Conservation (phyloP, 805 yeast genomes). For the Starmerella apicola region DNA sequence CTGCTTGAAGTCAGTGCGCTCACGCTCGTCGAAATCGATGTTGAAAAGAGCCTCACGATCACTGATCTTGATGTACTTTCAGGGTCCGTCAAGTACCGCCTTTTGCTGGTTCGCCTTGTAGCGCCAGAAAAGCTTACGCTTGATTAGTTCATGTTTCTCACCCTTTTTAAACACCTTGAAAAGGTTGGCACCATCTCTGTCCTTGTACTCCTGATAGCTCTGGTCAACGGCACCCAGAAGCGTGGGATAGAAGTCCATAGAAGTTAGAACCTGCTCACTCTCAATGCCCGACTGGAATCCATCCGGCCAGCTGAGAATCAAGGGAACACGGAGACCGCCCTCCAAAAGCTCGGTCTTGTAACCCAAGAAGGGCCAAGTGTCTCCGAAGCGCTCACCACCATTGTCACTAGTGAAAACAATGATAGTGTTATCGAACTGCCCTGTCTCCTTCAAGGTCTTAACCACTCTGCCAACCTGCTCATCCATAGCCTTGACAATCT, state of each 20-base stretch:
- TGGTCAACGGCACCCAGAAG: constrained; percentile 32
- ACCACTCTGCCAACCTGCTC: constrained; percentile 39
- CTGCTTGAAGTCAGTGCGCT: constrained; percentile 35
- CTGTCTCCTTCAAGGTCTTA: constrained; percentile 31
- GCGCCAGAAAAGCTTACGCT: constrained; percentile 21
- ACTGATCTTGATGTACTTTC: constrained; percentile 18
- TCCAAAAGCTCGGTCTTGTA: constrained; percentile 48
- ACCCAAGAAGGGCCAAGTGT: constrained; percentile 40
- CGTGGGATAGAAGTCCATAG: constrained; percentile 51
- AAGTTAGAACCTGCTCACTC: constrained; percentile 37
- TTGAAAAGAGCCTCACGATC: constrained; percentile 22
- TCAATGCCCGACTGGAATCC: constrained; percentile 20
- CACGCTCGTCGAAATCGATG: constrained; percentile 37
- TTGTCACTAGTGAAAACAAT: constrained; percentile 51
- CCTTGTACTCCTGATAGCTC: constrained; percentile 40
- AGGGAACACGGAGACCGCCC: constrained; percentile 49
- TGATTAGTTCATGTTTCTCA: background rate
- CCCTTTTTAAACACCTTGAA: constrained; percentile 29
- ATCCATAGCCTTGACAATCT: constrained; percentile 49
- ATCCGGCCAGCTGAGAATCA: constrained; percentile 37
- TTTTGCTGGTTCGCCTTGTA: constrained; percentile 17
- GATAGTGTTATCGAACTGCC: constrained; percentile 42
- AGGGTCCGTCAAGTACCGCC: constrained; percentile 18
- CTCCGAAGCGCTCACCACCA: constrained; percentile 53
- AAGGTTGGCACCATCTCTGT: constrained; percentile 33